Evolutionary conservation across 495 filamentous ascomycete species (phyloP).

Genomic region (Aspergillus incahuasiensis): DNA sequence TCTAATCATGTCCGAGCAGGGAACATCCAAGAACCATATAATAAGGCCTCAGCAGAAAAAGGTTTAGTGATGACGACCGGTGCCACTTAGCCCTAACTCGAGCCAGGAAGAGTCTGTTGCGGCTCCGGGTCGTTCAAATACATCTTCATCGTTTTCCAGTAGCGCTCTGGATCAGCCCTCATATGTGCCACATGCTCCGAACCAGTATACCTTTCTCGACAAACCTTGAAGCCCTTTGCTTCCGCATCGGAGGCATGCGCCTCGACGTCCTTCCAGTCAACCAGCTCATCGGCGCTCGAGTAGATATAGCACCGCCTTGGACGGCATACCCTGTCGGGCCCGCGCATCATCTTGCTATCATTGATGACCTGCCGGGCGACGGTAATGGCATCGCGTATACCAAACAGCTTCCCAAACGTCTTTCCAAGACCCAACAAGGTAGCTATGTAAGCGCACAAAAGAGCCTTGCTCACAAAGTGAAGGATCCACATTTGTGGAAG

Average conservation of each 20-base stretch:
- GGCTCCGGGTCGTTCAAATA: slow-evolving; percentile 4
- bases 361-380: slow-evolving; percentile 28
- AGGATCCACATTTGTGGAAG: slow-evolving; percentile 33
- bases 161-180: slow-evolving; percentile 36
- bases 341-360: slow-evolving; percentile 24
- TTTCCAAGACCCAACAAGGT: slow-evolving; percentile 16
- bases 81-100: background rate
- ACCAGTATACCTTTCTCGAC: slow-evolving; percentile 34
- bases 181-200: slow-evolving; percentile 45
- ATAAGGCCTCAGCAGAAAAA: background rate
- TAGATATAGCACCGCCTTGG: slow-evolving; percentile 42
- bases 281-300: slow-evolving; percentile 40
- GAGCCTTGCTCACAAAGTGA: slow-evolving; percentile 23
- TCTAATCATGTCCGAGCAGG: background rate
- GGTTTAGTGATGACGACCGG: background rate
- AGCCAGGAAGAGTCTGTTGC: background rate
- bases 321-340: slow-evolving; percentile 14
- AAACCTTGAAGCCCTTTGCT: slow-evolving; percentile 30
- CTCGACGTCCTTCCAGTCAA: slow-evolving; percentile 37
- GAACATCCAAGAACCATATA: background rate
- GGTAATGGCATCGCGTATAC: slow-evolving; percentile 24
- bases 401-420: slow-evolving; percentile 12
- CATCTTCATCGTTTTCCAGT: slow-evolving; percentile 37
- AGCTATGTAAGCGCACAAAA: slow-evolving; percentile 20
- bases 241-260: slow-evolving; percentile 37